Conservation (phyloP, 176 grass and related monocot species). For the Hsuehochloa calcarea region DNA sequence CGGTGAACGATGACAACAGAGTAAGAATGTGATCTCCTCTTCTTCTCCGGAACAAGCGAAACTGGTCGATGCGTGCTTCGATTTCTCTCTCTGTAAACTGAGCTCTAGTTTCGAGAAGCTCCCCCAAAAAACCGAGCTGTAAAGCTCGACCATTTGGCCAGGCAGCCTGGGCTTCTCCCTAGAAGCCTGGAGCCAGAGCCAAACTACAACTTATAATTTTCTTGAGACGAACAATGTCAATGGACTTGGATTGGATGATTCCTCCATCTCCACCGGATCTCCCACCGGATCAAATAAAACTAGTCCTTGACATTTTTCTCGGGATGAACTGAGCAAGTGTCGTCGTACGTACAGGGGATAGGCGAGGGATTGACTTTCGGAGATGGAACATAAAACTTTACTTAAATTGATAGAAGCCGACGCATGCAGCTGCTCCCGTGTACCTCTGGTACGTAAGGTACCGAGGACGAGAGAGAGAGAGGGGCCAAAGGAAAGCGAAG, state of each 20-base stretch:
- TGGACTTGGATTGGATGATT: not conserved
- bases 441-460: not conserved
- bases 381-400: not conserved
- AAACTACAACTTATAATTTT: not conserved
- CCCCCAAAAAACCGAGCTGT: not conserved
- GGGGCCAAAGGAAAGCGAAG: conserved; percentile 8
- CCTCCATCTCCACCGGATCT: conserved; percentile 18
- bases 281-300: not conserved
- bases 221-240: not conserved
- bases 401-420: not conserved
- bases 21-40: not conserved
- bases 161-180: not conserved
- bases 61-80: too few relatives aligned
- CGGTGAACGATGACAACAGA: too few relatives aligned
- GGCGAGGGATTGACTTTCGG: conserved; percentile 28
- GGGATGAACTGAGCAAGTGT: not conserved
- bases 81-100: not conserved
- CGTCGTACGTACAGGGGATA: not conserved
- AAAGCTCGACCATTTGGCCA: not conserved
- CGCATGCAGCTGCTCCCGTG: not conserved
- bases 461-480: not conserved
- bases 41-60: not conserved
- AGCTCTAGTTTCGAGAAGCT: not conserved
- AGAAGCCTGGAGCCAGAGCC: not conserved
- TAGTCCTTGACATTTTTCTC: not conserved